Base-by-base conservation (phyloP, 306 rosid genomes). In the Ormosia emarginata region DNA sequence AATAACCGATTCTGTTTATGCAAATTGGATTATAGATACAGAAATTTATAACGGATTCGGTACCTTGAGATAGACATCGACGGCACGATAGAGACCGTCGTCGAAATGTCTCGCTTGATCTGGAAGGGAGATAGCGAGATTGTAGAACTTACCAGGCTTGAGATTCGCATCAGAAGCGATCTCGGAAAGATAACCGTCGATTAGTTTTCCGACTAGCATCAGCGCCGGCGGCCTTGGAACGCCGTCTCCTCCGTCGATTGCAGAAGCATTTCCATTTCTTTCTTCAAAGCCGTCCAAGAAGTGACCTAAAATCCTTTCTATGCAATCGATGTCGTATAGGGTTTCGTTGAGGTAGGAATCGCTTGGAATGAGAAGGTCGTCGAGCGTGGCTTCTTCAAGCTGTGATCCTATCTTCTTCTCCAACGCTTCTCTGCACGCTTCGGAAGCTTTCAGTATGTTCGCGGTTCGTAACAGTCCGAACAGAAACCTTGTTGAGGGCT, bases 61-160 rank as follows among this genome's bases (percentile, higher is more conserved):
- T 52, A 92, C 98, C 99, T 93, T 96, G 78, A 96, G 97, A 74
- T 91, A 96, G 29, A 96, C 92, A 79, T 96, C 99, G 3, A 96
- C 91, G 52, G 98, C 98, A 4, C 98, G 85, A 83, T 96, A 96
- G 53, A 96, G 92, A 29, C 99, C 99, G 62, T 93, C 99, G 84
- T 96, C 94, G 86, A 90, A 96, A 79, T 92, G 91, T 62, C 99
- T 87, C 14, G 99, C 97, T 62, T 85, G 91, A 7, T 93, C 98
- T 1, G 99, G 99, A 34, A 96, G 89, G 3, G 92, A 90, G 30
- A 81, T 83, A 0, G 99, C 99, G 2, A 96, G 87, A 17, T 79
- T 82, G 74, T 84, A 88, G 81, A 96, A 96, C 24, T 78, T 84
- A 24, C 82, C 86, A 15, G 92, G 89, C 71, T 88, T 96, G 33